Percentiles rank a stretch among this genome's conserved stretches.
These are phyloP conservation scores for Amanita muscaria DNA, from an alignment of 768 basidiomycete species.

Conservation along the genomic window DNA sequence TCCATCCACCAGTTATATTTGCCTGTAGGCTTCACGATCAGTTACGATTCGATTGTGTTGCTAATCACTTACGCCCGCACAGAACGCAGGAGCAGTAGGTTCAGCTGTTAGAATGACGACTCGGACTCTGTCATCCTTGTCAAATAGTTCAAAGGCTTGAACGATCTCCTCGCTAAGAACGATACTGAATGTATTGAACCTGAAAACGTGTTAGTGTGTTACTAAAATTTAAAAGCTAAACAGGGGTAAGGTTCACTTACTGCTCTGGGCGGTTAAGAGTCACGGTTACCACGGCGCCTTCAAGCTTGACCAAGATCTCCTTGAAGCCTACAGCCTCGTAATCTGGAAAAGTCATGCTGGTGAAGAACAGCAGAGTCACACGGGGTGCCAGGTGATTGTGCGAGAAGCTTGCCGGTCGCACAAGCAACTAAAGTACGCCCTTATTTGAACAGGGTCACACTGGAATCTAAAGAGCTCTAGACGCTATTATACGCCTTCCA, in stretches of 20 bases:
- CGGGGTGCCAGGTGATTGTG: no score
- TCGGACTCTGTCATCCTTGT: conserved; percentile 44
- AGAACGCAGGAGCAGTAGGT: conserved; percentile 41
- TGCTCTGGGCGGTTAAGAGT: conserved; percentile 39
- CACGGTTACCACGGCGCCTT: conserved; percentile 35
- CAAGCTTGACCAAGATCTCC: conserved; percentile 33
- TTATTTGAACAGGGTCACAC: no score
- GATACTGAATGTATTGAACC: conserved; percentile 36
- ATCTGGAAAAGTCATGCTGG: conserved; percentile 24
- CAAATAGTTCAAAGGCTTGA: conserved; percentile 35
- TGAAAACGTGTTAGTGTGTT: conserved; percentile 12
- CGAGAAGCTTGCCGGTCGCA: no score
- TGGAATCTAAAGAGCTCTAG: no score
- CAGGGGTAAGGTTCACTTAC: conserved; percentile 20
- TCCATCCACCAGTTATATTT: conserved; percentile 43
- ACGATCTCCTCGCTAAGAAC: conserved; percentile 30
- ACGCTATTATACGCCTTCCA: no score
- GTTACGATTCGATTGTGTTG: neutral
- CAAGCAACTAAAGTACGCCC: no score
- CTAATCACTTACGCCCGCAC: conserved; percentile 37
- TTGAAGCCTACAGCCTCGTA: conserved; percentile 31
- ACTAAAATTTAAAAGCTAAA: no score
- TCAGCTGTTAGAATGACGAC: conserved; percentile 46
- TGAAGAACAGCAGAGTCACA: neutral
- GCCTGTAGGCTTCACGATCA: conserved; percentile 25